phyloP scores from a whole-genome alignment of 208 protist species.

The Eutreptiella sp. region DNA sequence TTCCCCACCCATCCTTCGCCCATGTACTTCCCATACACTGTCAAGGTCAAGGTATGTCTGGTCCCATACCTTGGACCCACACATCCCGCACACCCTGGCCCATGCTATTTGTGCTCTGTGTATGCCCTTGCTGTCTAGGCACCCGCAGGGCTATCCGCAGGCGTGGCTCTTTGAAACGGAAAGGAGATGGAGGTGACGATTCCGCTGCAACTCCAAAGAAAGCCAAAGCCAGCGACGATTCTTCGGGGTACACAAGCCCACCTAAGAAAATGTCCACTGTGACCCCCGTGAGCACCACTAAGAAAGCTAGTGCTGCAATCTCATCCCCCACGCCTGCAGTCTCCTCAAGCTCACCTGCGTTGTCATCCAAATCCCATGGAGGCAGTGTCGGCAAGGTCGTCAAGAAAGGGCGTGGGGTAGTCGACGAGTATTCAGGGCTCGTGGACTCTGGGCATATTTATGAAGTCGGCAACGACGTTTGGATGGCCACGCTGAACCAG shows the following conservation, averaged over 20 bases:
- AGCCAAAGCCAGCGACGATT: not conserved
- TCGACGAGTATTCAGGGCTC: slow-evolving; percentile 50
- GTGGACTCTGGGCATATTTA: slow-evolving; percentile 51
- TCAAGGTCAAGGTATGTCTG: too few relatives aligned
- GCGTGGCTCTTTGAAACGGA: too few relatives aligned
- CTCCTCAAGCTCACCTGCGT: slow-evolving; percentile 16
- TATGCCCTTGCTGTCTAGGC: too few relatives aligned
- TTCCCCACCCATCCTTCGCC: too few relatives aligned
- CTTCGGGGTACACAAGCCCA: slow-evolving; percentile 2
- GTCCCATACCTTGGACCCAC: too few relatives aligned
- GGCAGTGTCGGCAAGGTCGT: slow-evolving; percentile 24
- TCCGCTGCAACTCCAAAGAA: not conserved
- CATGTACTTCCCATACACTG: too few relatives aligned
- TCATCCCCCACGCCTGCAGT: slow-evolving; percentile 23
- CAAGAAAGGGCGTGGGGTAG: slow-evolving; percentile 62
- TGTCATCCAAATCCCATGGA: too few relatives aligned
- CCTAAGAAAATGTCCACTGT: slow-evolving; percentile 16
- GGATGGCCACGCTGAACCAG: slow-evolving; percentile 69
- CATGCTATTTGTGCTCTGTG: too few relatives aligned
- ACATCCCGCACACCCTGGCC: too few relatives aligned
- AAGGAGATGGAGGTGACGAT: too few relatives aligned
- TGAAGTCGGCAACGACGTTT: slow-evolving; percentile 46
- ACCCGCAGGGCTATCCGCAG: too few relatives aligned
- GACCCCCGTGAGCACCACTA: slow-evolving; percentile 28
- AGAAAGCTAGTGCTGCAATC: slow-evolving; percentile 1